Evolutionary conservation across 2,329 filamentous ascomycete species (phyloP).

Genomic region (Colletotrichum sp.): DNA sequence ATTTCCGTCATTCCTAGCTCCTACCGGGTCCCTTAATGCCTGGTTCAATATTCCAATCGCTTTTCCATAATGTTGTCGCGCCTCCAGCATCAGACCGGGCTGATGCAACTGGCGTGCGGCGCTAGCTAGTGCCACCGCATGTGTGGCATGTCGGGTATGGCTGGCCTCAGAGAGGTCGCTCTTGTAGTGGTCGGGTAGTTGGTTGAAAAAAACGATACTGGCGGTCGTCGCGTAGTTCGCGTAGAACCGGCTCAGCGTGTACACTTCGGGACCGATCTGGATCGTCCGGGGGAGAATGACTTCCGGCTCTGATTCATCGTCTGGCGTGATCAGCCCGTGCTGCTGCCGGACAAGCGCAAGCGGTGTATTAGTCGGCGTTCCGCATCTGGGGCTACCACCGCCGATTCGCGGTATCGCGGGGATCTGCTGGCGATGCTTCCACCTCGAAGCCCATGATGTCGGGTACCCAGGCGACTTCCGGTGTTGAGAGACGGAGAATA

Average conservation of each 20-base stretch:
- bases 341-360: background rate
- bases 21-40: background rate
- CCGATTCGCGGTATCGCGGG: background rate
- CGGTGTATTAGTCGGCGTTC: background rate
- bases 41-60: background rate
- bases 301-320: background rate
- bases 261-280: background rate
- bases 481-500: background rate
- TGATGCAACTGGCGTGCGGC: slow-evolving; percentile 1
- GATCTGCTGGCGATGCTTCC: background rate
- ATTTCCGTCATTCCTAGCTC: background rate
- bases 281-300: background rate
- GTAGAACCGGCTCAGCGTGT: background rate
- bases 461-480: background rate
- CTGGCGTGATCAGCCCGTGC: background rate
- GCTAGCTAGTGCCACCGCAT: slow-evolving; percentile 10
- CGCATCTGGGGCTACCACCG: background rate
- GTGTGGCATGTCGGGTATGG: slow-evolving; percentile 6
- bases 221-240: background rate
- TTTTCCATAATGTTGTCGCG: background rate
- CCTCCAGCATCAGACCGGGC: slow-evolving; percentile 3
- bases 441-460: background rate
- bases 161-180: background rate
- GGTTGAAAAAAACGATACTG: slow-evolving; percentile 1
- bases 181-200: background rate